Conservation (phyloP, 495 filamentous ascomycete species). For the Physcia stellaris region DNA sequence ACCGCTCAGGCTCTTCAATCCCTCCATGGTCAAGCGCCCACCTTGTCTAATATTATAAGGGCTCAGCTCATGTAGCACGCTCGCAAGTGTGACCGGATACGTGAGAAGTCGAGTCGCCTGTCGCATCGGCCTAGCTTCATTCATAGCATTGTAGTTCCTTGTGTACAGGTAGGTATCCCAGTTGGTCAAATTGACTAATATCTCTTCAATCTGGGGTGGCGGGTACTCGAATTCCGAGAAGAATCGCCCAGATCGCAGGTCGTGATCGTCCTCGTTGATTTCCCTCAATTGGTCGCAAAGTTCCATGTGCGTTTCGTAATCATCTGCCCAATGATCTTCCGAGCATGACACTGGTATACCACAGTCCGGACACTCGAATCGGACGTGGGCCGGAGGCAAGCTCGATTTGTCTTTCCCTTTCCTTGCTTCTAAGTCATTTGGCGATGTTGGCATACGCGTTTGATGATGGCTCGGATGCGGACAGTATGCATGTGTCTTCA, state of each 20-base stretch:
- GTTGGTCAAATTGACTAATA: slow-evolving; percentile 89
- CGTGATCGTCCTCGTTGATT: slow-evolving; percentile 97
- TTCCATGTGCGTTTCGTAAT: slow-evolving; percentile 83
- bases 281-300: slow-evolving; percentile 83
- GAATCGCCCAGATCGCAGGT: slow-evolving; percentile 74
- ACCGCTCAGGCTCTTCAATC: slow-evolving; percentile 86
- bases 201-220: slow-evolving; percentile 76
- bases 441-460: slow-evolving; percentile 43
- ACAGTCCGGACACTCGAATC: slow-evolving; percentile 93
- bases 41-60: slow-evolving; percentile 67
- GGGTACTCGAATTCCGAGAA: slow-evolving; percentile 94
- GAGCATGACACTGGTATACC: slow-evolving; percentile 88
- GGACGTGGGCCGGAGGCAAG: slow-evolving; percentile 59
- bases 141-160: slow-evolving; percentile 74
- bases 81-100: slow-evolving; percentile 83
- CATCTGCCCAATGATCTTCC: slow-evolving; percentile 85
- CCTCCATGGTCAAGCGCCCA: slow-evolving; percentile 68
- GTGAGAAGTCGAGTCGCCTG: slow-evolving; percentile 88
- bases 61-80: slow-evolving; percentile 83
- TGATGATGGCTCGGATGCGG: slow-evolving; percentile 74
- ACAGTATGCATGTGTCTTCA: slow-evolving; percentile 81
- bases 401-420: slow-evolving; percentile 32
- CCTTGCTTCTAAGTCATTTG: slow-evolving; percentile 46
- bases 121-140: slow-evolving; percentile 71
- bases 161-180: slow-evolving; percentile 96